Base-by-base conservation (phyloP, 202 grass and related monocot species). In the Setaria italica region DNA sequence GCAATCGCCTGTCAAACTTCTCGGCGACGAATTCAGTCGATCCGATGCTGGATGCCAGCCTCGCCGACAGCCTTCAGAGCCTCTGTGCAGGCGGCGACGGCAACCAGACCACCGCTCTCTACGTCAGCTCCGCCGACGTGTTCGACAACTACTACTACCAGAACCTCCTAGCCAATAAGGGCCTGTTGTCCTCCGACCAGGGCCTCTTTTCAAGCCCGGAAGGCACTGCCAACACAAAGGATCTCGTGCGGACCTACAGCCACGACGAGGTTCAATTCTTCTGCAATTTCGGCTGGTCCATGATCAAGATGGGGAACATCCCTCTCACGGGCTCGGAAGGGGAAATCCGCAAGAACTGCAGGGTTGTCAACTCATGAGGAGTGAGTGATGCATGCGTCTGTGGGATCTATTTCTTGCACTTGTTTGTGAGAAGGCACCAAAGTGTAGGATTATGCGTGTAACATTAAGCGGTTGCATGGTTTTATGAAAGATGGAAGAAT, bases 141-240 rank as follows among this genome's bases (percentile, higher is more conserved):
- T 94, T 94, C 70, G 92, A 94, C 82, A 94, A 92, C 70, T 37
- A 32, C 1, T 92, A 94, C 60, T 94, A 73, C 85, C 76, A 78
- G 16, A 94, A 94, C 30, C 76, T 92, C 16, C 30, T 82, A 20
- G n/a, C 3, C 5, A 2, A 81, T 9, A 84, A 15, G 39, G 90
- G 87, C 5, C 65, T 92, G 30, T 75, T 92, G 41, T 77, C 84
- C 46, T 92, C 90, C 9, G 87, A 92, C 50, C 87, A 92, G 80
- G 87, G 76, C 1, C 87, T 89, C 25, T 89, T 80, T 54, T 89
- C 86, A 42, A 86, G 86, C 49, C 35, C 33, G 7, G 81, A 89
- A 25, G 82, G 78, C 34, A 41, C 69, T 5, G 76, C 76, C 12
- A 21, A 34, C 2, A 87, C 84, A 6, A 87, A 77, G 63, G 73